Base-by-base conservation (phyloP, 495 filamentous ascomycete species). In the Amphirosellinia nigrospora region DNA sequence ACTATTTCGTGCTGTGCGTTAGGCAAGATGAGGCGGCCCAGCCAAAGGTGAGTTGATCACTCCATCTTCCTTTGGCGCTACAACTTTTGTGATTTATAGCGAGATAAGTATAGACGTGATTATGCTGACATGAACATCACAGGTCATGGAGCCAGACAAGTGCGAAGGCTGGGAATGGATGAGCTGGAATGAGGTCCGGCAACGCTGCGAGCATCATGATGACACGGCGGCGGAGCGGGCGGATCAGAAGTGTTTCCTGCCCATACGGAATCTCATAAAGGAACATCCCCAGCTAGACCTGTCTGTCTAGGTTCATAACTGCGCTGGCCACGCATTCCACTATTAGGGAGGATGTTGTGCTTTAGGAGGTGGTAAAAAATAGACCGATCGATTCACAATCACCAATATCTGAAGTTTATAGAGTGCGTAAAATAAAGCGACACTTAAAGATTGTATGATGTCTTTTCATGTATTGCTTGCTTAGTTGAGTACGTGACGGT, bases 151-250 rank as follows among this genome's bases (percentile, higher is more conserved):
- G 70, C 89, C 89, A 0, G 79, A 91, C 3, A 92, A 92, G 74
- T 92, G 90, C 71, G 84, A 84, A 43, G 79, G 75, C 1, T 93
- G 91, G 91, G 74, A 80, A 16, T 93, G 90, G 90, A 74, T 79
- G 13, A 80, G 74, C 11, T 90, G 87, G 87, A 79, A 83, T 65
- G 78, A 79, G 52, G 74, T 82, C 65, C 82, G 69, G 64, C 72
- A 46, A 36, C 74, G 69, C 71, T 53, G 64, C 30, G 72, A 73
- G 23, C 70, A 78, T 45, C 70, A 78, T 50, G 74, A 74, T 16
- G 75, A 78, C 63, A 74, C 70, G 45, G 73, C 60, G 34, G 69
- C 69, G 6, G 70, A 78, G 11, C 73, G 70, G 41, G 78, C 77
- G 15, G 71, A 76, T 52, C 70, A 79, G 38, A 80, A 75, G 26